Conservation (phyloP, 2,329 filamentous ascomycete species). For the Mycosphaerella sp. region DNA sequence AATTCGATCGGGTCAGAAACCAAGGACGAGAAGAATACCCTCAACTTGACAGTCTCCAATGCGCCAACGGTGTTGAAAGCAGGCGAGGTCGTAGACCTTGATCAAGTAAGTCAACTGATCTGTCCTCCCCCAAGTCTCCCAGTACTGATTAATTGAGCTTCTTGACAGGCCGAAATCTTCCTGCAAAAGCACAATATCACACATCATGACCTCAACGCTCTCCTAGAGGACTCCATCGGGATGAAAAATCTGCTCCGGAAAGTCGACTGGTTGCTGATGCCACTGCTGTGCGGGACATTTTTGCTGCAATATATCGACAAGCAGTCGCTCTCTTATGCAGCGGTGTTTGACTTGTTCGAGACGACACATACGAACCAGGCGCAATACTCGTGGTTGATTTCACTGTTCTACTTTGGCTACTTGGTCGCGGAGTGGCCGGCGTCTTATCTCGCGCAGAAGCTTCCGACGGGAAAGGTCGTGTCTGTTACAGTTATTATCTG, state of each 20-base stretch:
- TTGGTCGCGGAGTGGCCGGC: conserved; percentile 23
- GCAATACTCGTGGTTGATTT: conserved; percentile 52
- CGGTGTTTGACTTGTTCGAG: conserved; percentile 51
- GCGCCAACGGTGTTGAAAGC: conserved; percentile 22
- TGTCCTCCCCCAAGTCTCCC: too few relatives aligned
- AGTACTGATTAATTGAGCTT: too few relatives aligned
- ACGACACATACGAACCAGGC: conserved; percentile 44
- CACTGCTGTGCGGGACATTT: conserved; percentile 48
- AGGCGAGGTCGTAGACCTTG: conserved; percentile 38
- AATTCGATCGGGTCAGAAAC: conserved; percentile 7
- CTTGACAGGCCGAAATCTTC: conserved; percentile 44
- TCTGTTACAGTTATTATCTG: conserved; percentile 51
- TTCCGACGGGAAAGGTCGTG: conserved; percentile 33
- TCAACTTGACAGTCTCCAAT: conserved; percentile 12
- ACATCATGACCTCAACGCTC: conserved; percentile 38
- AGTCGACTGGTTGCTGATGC: conserved; percentile 48
- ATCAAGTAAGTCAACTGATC: conserved; percentile 36
- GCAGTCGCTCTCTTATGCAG: conserved; percentile 47
- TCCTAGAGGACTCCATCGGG: conserved; percentile 41
- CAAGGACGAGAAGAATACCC: conserved; percentile 13
- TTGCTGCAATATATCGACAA: conserved; percentile 46
- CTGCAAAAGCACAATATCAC: conserved; percentile 45
- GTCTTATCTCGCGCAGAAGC: conserved; percentile 31
- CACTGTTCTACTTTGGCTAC: conserved; percentile 51
- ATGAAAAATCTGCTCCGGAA: conserved; percentile 38